phyloP scores from a whole-genome alignment of 2,329 filamentous ascomycete species.

The Claviceps sorghi region DNA sequence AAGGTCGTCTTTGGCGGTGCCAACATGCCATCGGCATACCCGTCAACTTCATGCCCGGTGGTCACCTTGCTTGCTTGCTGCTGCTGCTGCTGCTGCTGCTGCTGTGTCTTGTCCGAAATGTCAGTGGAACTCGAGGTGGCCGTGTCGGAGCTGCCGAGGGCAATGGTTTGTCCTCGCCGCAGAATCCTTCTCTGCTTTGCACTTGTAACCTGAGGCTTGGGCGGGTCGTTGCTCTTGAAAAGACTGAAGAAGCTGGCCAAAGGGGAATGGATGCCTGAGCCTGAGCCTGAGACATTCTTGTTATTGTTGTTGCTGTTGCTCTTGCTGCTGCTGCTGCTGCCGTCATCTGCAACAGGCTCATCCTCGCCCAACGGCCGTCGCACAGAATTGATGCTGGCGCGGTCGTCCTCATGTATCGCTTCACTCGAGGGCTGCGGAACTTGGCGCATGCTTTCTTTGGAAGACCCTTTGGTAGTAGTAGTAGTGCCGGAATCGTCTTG shows the following conservation, averaged over 20 bases:
- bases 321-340: not conserved
- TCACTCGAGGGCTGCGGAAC: slow-evolving; percentile 59
- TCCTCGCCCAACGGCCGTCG: slow-evolving; percentile 18
- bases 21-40: slow-evolving; percentile 32
- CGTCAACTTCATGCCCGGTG: slow-evolving; percentile 32
- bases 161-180: slow-evolving; percentile 60
- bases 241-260: slow-evolving; percentile 56
- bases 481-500: slow-evolving; percentile 18
- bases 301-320: not conserved
- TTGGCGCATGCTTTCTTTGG: slow-evolving; percentile 28
- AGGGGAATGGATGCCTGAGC: slow-evolving; percentile 21
- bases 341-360: slow-evolving; percentile 14
- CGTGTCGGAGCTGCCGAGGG: slow-evolving; percentile 14
- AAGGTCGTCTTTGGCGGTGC: slow-evolving; percentile 83
- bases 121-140: slow-evolving; percentile 8
- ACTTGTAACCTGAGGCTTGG: slow-evolving; percentile 34
- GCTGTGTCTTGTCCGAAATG: slow-evolving; percentile 7
- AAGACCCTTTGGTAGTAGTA: slow-evolving; percentile 16
- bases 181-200: slow-evolving; percentile 57
- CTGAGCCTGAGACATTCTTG: not conserved
- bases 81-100: not conserved
- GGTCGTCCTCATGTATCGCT: slow-evolving; percentile 53
- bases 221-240: slow-evolving; percentile 46
- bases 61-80: slow-evolving; percentile 25
- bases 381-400: slow-evolving; percentile 37